A percentile compares a stretch with the other conserved stretches of the same genome.
These are phyloP conservation scores for Metschnikowia proteae DNA, from an alignment of 805 yeast species.

Conservation along the genomic window DNA sequence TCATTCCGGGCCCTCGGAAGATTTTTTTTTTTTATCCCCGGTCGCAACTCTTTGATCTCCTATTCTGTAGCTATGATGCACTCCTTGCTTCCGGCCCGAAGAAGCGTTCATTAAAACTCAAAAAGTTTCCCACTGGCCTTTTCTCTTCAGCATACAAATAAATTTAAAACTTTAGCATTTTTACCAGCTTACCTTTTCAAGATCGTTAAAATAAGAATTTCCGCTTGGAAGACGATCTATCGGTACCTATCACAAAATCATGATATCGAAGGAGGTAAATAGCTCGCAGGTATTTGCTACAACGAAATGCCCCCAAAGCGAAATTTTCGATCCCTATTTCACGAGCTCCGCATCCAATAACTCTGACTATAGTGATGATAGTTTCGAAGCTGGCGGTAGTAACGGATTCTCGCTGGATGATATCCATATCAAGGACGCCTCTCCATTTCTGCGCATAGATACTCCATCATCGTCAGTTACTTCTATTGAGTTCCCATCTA, in stretches of 20 bases:
- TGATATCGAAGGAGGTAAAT: not conserved
- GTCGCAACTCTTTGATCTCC: conserved; percentile 6
- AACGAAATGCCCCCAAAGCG: not conserved
- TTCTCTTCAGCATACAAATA: not conserved
- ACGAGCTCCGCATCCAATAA: not conserved
- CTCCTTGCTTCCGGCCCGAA: conserved; percentile 4
- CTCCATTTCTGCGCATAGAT: conserved; percentile 1
- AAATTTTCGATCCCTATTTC: not conserved
- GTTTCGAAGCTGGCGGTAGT: not conserved
- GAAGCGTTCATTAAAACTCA: not conserved
- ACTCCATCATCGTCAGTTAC: not conserved
- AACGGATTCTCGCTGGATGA: not conserved
- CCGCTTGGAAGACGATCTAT: not conserved
- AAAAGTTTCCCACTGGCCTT: not conserved
- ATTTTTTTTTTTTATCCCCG: conserved; percentile 3
- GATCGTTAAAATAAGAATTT: not conserved
- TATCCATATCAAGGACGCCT: not conserved
- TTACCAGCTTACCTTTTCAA: not conserved
- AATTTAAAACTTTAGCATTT: not conserved
- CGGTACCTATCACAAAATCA: not conserved
- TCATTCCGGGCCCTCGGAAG: not conserved
- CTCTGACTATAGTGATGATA: not conserved
- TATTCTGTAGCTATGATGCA: conserved; percentile 2
- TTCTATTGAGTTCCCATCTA: not conserved
- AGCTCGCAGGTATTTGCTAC: not conserved